A percentile compares a stretch with the other conserved stretches of the same genome.
Conservation (phyloP, 2,329 filamentous ascomycete species). For the Botrytis porri region DNA sequence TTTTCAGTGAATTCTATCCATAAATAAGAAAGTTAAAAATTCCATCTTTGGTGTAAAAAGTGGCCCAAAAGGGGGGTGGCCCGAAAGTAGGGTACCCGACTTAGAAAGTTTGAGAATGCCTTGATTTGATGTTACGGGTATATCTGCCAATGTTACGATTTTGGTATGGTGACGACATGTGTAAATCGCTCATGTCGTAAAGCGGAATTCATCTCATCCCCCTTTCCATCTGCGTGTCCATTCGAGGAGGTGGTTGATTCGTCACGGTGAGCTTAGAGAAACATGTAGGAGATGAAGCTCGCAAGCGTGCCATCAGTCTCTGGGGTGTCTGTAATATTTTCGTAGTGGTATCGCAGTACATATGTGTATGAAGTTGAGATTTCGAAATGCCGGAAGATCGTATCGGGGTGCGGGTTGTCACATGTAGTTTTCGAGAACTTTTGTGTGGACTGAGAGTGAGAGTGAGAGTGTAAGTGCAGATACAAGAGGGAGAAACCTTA, state of each 20-base stretch:
- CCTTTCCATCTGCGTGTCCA: background rate
- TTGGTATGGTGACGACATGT: background rate
- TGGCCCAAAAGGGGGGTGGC: no score
- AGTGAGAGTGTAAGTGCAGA: background rate
- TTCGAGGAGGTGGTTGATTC: background rate
- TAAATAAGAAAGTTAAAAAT: no score
- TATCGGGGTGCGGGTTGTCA: background rate
- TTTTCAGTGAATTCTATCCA: no score
- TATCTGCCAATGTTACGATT: background rate
- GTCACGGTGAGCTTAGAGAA: no score
- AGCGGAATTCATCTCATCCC: background rate
- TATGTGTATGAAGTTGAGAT: background rate
- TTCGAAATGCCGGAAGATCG: fast-evolving
- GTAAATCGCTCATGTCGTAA: fast-evolving
- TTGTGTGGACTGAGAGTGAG: fast-evolving
- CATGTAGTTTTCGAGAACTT: fast-evolving
- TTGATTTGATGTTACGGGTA: background rate
- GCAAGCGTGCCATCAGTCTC: background rate
- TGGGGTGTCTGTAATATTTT: background rate
- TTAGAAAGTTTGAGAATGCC: no score
- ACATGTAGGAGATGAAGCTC: background rate
- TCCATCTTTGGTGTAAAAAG: no score
- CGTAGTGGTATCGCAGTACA: background rate
- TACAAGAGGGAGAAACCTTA: background rate
- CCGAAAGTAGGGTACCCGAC: no score